These are phyloP conservation scores for Alternaria longipes DNA, from an alignment of 2,329 filamentous ascomycete species.

Conservation along the genomic window DNA sequence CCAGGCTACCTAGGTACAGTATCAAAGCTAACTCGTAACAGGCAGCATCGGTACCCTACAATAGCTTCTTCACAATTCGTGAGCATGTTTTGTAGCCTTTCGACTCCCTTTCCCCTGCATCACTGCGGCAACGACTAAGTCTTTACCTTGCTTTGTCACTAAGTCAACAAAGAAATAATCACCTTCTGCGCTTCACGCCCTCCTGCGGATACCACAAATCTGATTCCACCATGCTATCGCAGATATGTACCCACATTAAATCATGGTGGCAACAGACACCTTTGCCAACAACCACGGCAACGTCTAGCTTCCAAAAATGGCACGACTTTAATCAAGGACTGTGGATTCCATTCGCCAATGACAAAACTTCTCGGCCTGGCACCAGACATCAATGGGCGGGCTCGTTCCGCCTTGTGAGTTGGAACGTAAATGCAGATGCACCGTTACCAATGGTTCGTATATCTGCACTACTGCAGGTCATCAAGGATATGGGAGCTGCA, in stretches of 20 bases:
- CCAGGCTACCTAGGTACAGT: neutral
- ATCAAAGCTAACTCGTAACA: neutral
- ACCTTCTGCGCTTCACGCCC: neutral
- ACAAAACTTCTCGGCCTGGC: neutral
- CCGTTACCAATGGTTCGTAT: slow-evolving; percentile 4
- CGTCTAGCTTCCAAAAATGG: slow-evolving; percentile 13
- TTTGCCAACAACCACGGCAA: slow-evolving; percentile 2
- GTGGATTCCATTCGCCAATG: neutral
- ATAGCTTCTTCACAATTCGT: neutral
- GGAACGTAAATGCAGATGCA: slow-evolving; percentile 8
- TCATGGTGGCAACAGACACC: slow-evolving; percentile 16
- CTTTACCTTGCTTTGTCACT: neutral
- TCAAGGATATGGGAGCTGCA: neutral
- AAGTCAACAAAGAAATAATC: neutral
- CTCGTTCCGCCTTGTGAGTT: slow-evolving; percentile 11
- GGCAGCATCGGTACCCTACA: neutral
- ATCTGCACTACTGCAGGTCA: slow-evolving; percentile 1
- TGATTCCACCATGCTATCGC: slow-evolving; percentile 10
- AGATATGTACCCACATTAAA: neutral
- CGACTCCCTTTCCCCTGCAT: neutral
- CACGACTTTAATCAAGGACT: neutral
- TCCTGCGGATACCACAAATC: neutral
- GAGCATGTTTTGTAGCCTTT: neutral
- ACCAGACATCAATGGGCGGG: slow-evolving; percentile 6
- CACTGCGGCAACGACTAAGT: neutral